These are phyloP conservation scores for Cenchrus fungigraminus DNA, from an alignment of 176 grass and related monocot genomes.

Conservation along the genomic window DNA sequence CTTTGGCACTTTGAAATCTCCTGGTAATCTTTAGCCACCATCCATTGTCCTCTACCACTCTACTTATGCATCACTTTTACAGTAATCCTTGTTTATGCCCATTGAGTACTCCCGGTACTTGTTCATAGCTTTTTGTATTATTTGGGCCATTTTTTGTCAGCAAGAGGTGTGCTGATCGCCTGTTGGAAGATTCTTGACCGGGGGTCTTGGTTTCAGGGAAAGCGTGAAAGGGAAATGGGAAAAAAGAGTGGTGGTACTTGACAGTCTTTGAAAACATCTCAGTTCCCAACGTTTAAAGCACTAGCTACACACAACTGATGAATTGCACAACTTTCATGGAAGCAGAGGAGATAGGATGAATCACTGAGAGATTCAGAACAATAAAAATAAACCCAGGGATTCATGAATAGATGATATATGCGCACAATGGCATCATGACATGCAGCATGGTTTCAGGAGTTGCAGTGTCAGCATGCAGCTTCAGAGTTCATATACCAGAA, in stretches of 20 bases:
- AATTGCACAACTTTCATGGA: conserved; percentile 47
- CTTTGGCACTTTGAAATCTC: conserved; percentile 79
- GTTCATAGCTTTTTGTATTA: conserved; percentile 47
- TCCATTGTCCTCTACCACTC: conserved; percentile 43
- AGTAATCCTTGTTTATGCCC: conserved; percentile 29
- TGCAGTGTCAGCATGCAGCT: conserved; percentile 29
- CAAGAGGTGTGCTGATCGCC: conserved; percentile 36
- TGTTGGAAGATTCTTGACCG: conserved; percentile 66
- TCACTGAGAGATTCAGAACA: not conserved
- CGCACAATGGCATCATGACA: too few species aligned
- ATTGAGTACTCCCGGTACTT: conserved; percentile 39
- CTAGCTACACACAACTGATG: conserved; percentile 16
- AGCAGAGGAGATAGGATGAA: conserved; percentile 18
- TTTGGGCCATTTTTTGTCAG: conserved; percentile 55
- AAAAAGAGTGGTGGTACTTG: not conserved
- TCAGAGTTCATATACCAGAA: conserved; percentile 10
- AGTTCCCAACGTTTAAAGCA: conserved; percentile 55
- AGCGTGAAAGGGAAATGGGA: conserved; percentile 10
- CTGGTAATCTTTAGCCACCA: conserved; percentile 85
- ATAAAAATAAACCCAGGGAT: not conserved
- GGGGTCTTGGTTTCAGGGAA: conserved; percentile 51
- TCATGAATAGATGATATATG: conserved; percentile 18
- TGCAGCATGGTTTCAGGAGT: conserved; percentile 21
- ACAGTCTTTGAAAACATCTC: conserved; percentile 54
- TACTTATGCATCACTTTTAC: conserved; percentile 28